Evolutionary conservation across 2,329 filamentous ascomycete genomes (phyloP).

Genomic region (Ampelomyces quisqualis): DNA sequence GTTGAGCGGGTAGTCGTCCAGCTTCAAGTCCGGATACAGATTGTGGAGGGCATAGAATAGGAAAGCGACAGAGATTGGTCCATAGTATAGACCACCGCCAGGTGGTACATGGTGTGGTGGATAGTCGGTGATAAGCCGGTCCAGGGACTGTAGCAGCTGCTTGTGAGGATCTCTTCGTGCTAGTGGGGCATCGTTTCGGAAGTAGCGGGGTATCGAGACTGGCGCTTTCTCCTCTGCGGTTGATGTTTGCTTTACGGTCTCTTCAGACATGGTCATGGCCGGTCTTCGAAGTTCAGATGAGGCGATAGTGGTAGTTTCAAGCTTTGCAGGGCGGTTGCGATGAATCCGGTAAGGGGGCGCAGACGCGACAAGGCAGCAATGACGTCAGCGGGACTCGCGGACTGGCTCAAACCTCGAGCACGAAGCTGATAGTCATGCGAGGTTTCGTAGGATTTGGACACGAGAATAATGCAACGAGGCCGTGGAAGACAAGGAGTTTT

Average conservation of each 20-base stretch:
- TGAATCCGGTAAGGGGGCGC: neutral
- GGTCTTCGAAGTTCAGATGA: neutral
- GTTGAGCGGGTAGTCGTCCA: conserved; percentile 50
- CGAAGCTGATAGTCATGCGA: no score
- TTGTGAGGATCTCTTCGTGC: conserved; percentile 50
- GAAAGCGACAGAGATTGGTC: conserved; percentile 53
- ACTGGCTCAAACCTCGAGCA: no score
- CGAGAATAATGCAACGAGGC: no score
- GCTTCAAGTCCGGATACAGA: conserved; percentile 50
- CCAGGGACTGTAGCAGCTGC: conserved; percentile 53
- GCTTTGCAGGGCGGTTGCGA: neutral
- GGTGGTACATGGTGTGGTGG: conserved; percentile 50
- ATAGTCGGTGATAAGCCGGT: conserved; percentile 50
- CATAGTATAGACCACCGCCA: conserved; percentile 54
- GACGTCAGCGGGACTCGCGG: conserved; percentile 22
- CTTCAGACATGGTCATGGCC: conserved; percentile 32
- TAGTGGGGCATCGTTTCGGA: conserved; percentile 44
- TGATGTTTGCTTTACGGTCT: conserved; percentile 17
- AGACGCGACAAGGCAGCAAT: conserved; percentile 8
- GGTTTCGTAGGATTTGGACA: no score
- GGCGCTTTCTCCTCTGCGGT: conserved; percentile 21
- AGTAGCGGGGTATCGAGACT: conserved; percentile 44
- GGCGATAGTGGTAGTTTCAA: neutral
- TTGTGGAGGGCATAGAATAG: conserved; percentile 53
- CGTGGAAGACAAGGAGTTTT: no score